A percentile compares a stretch with the other conserved stretches of the same genome.
Evolutionary conservation across 1,139 yeast genomes (phyloP).

Genomic region (Suzukiozyma palmioleophila): DNA sequence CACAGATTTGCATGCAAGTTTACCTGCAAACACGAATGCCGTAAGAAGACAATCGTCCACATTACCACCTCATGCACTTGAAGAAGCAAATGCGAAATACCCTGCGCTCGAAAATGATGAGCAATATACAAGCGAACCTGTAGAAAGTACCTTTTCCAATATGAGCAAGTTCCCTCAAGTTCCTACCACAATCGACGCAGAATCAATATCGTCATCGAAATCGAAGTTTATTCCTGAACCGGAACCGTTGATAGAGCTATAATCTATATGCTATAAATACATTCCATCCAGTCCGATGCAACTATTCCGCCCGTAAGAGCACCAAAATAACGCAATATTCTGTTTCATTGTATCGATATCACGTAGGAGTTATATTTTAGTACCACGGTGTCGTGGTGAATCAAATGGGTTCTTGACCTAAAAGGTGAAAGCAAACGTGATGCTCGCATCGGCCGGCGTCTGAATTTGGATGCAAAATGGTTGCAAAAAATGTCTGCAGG

Average conservation of each 20-base stretch:
- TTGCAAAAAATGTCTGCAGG: background rate
- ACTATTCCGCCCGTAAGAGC: too few relatives aligned
- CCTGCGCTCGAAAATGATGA: constrained; percentile 15
- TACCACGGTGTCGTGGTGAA: too few relatives aligned
- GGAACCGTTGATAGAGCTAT: constrained; percentile 37
- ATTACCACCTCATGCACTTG: constrained; percentile 13
- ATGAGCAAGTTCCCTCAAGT: constrained; percentile 3
- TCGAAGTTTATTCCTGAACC: constrained; percentile 20
- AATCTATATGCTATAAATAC: constrained; percentile 2
- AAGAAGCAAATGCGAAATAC: constrained; percentile 16
- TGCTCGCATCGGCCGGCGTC: too few relatives aligned
- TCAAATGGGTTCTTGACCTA: too few relatives aligned
- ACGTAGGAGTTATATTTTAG: too few relatives aligned
- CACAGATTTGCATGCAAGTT: background rate
- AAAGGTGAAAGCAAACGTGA: too few relatives aligned
- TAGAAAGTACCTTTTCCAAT: constrained; percentile 2
- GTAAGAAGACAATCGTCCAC: constrained; percentile 11
- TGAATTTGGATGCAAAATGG: background rate
- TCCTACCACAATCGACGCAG: constrained; percentile 1
- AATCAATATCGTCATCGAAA: background rate
- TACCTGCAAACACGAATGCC: constrained; percentile 7
- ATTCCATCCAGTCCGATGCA: background rate
- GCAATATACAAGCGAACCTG: constrained; percentile 4
- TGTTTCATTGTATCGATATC: too few relatives aligned
- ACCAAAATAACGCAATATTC: too few relatives aligned